Evolutionary conservation across 2,329 filamentous ascomycete genomes (phyloP).

Genomic region (Akanthomyces uredinophilus): DNA sequence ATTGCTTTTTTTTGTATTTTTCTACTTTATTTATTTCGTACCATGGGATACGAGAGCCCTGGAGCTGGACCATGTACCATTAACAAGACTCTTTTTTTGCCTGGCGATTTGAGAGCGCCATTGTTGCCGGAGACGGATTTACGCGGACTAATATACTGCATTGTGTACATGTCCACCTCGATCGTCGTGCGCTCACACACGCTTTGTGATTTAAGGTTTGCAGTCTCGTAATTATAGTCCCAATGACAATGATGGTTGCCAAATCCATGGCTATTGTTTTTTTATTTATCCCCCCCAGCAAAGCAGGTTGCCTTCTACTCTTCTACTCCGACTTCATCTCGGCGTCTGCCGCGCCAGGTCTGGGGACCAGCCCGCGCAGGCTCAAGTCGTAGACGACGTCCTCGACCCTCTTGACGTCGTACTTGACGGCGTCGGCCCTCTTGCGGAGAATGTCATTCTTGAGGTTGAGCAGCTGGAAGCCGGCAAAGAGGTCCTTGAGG

Average conservation of each 20-base stretch:
- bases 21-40: neutral
- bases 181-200: neutral
- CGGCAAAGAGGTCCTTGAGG: constrained; percentile 90
- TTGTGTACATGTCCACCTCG: neutral
- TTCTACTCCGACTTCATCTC: constrained; percentile 34
- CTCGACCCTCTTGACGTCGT: constrained; percentile 95
- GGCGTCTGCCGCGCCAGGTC: constrained; percentile 31
- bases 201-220: neutral
- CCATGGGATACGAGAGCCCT: neutral
- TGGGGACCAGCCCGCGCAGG: constrained; percentile 72
- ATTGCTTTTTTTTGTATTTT: constrained; percentile 10
- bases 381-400: constrained; percentile 96
- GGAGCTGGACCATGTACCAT: constrained; percentile 1
- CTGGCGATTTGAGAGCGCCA: neutral
- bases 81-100: neutral
- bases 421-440: constrained; percentile 90
- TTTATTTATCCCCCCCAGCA: too few relatives aligned
- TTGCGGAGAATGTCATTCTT: constrained; percentile 92
- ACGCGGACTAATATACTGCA: neutral
- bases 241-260: neutral
- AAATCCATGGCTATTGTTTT: neutral
- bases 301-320: too few relatives aligned
- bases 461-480: constrained; percentile 94
- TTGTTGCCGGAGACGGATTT: neutral
- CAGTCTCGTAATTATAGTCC: neutral